Evolutionary conservation across 306 rosid genomes (phyloP).

Genomic region (Rosa chinensis): DNA sequence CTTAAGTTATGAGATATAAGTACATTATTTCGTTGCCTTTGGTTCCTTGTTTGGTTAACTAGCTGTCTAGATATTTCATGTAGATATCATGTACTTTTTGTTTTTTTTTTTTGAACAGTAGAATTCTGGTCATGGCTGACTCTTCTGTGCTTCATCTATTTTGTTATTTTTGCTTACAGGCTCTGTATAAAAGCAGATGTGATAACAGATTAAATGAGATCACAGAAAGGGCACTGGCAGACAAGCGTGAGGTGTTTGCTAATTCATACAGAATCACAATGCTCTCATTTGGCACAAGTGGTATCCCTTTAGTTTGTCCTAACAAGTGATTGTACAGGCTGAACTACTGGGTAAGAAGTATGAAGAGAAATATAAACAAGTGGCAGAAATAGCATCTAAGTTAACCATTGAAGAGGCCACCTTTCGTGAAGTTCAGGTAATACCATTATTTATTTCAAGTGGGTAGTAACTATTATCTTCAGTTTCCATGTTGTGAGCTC

Average conservation of each 20-base stretch:
- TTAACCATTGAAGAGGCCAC: slow-evolving; percentile 88
- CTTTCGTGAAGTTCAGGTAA: slow-evolving; percentile 88
- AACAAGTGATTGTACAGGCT: slow-evolving; percentile 54
- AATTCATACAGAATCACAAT: slow-evolving; percentile 17
- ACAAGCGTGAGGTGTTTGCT: slow-evolving; percentile 80
- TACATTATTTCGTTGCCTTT: too few species aligned
- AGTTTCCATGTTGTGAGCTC: neutral
- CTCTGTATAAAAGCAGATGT: slow-evolving; percentile 85
- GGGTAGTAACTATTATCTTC: neutral
- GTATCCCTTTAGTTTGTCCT: slow-evolving; percentile 4
- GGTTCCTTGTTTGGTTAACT: too few species aligned
- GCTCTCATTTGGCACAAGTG: slow-evolving; percentile 19
- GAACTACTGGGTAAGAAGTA: slow-evolving; percentile 75
- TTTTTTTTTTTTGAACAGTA: neutral
- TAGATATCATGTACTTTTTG: neutral
- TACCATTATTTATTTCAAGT: slow-evolving; percentile 14
- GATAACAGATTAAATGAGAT: slow-evolving; percentile 90
- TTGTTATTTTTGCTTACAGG: slow-evolving; percentile 48
- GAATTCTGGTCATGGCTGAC: slow-evolving; percentile 4
- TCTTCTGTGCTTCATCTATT: neutral
- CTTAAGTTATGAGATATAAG: too few species aligned
- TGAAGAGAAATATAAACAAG: slow-evolving; percentile 94
- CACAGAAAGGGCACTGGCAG: slow-evolving; percentile 92
- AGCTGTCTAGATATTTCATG: neutral
- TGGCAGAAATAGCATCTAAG: slow-evolving; percentile 85